Percentiles rank a stretch among this genome's conserved stretches.
These are phyloP conservation scores for Boletus subcaerulescens DNA, from an alignment of 768 basidiomycete genomes.

Conservation along the genomic window DNA sequence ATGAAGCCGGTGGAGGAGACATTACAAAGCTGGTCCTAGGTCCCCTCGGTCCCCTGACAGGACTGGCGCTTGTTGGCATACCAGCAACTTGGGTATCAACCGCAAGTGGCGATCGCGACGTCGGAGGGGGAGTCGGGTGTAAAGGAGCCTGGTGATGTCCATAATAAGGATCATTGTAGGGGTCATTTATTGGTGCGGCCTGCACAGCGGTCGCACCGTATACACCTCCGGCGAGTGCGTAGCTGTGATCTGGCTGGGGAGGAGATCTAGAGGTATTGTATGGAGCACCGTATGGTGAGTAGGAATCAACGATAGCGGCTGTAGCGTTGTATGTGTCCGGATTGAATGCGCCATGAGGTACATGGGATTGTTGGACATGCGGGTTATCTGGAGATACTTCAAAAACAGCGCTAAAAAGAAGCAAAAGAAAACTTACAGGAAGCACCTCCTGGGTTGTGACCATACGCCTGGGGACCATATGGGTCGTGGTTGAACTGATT, in stretches of 20 bases:
- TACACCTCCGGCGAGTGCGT: slow-evolving; percentile 55
- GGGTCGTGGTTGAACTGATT: slow-evolving; percentile 28
- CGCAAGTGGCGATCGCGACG: slow-evolving; percentile 35
- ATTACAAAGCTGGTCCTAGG: slow-evolving; percentile 28
- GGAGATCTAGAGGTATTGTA: slow-evolving; percentile 15
- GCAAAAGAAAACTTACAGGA: slow-evolving; percentile 45
- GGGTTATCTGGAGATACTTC: slow-evolving; percentile 47
- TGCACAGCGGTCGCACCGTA: slow-evolving; percentile 50
- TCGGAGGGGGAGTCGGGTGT: slow-evolving; percentile 29
- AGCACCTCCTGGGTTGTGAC: slow-evolving; percentile 50
- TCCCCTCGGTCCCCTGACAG: slow-evolving; percentile 42
- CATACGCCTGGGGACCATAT: slow-evolving; percentile 39
- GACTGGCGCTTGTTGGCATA: slow-evolving; percentile 32
- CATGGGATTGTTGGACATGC: slow-evolving; percentile 47
- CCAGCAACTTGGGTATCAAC: slow-evolving; percentile 38
- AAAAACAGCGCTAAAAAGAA: neutral
- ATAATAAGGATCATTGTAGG: slow-evolving; percentile 30
- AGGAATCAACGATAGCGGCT: slow-evolving; percentile 14
- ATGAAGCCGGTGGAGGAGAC: slow-evolving; percentile 19
- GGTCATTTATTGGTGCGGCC: slow-evolving; percentile 35
- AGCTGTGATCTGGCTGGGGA: slow-evolving; percentile 44
- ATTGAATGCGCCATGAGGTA: slow-evolving; percentile 43
- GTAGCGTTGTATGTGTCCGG: slow-evolving; percentile 40
- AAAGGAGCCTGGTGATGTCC: slow-evolving; percentile 18
- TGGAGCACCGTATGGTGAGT: slow-evolving; percentile 15